Conservation (phyloP, 192 early-diverging fungal species). For the Backusella mclennaniae region DNA sequence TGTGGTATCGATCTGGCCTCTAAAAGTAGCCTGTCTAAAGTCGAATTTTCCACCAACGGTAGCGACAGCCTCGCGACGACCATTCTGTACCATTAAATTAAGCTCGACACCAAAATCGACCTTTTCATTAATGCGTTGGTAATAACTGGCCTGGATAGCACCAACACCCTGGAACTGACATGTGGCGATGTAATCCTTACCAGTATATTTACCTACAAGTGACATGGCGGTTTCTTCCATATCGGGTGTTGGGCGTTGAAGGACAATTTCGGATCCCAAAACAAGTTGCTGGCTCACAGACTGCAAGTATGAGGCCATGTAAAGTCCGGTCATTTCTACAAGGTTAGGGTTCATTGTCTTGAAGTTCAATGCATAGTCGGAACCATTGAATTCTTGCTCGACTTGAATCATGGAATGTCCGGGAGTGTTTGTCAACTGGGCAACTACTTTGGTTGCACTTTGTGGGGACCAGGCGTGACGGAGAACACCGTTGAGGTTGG, state of each 20-base stretch:
- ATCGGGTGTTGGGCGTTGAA: conserved; percentile 81
- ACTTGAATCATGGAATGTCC: conserved; percentile 89
- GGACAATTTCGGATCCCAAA: conserved; percentile 83
- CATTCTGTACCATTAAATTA: conserved; percentile 68
- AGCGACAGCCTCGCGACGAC: conserved; percentile 85
- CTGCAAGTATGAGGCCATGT: conserved; percentile 86
- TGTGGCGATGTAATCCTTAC: conserved; percentile 66
- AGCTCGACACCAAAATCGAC: conserved; percentile 92
- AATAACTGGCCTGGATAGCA: conserved; percentile 81
- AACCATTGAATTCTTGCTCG: conserved; percentile 91
- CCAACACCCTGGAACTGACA: conserved; percentile 66
- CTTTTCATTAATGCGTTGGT: conserved; percentile 88
- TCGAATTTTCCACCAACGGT: conserved; percentile 98
- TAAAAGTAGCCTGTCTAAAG: conserved; percentile 86
- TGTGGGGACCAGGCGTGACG: conserved; percentile 71
- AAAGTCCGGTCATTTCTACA: conserved; percentile 88
- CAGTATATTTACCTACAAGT: conserved; percentile 69
- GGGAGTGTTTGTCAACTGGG: conserved; percentile 63
- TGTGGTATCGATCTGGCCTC: conserved; percentile 87
- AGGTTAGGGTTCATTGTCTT: conserved; percentile 97
- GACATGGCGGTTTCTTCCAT: conserved; percentile 76
- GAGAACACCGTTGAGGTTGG: conserved; percentile 72
- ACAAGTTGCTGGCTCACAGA: conserved; percentile 81
- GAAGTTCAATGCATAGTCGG: conserved; percentile 87
- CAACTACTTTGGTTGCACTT: conserved; percentile 65